A percentile compares a stretch with the other conserved stretches of the same genome.
These are phyloP conservation scores for Gaeumannomyces sp. DNA, from an alignment of 2,329 filamentous ascomycete species.

Conservation along the genomic window DNA sequence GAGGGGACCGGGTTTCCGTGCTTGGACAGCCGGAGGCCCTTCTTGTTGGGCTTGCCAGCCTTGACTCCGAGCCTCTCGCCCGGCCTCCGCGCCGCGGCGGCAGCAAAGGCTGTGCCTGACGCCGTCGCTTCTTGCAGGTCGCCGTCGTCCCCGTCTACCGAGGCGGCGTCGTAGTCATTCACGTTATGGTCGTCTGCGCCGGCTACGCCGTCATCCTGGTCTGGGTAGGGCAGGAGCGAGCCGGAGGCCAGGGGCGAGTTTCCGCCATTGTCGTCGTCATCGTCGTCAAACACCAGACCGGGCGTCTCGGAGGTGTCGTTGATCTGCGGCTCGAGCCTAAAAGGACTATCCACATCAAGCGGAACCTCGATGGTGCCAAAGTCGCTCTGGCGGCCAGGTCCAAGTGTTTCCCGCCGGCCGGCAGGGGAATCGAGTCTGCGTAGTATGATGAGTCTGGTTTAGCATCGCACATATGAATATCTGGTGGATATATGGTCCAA, in stretches of 20 bases:
- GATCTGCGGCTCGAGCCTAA: slow-evolving; percentile 35
- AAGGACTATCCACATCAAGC: slow-evolving; percentile 43
- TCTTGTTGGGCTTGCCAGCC: slow-evolving; percentile 26
- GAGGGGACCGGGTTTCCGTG: slow-evolving; percentile 72
- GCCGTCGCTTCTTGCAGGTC: background rate
- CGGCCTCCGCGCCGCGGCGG: background rate
- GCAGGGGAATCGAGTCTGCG: slow-evolving; percentile 32
- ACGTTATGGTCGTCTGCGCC: slow-evolving; percentile 21
- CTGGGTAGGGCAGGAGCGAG: slow-evolving; percentile 6
- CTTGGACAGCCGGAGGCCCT: slow-evolving; percentile 54
- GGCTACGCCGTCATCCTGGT: slow-evolving; percentile 17
- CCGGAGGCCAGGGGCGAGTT: background rate
- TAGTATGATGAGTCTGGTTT: background rate
- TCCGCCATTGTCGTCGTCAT: slow-evolving; percentile 9
- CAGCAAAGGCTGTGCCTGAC: background rate
- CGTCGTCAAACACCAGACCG: slow-evolving; percentile 19
- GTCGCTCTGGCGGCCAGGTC: slow-evolving; percentile 37
- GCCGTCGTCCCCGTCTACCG: slow-evolving; percentile 6
- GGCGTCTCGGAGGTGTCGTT: slow-evolving; percentile 18
- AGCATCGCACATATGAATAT: background rate
- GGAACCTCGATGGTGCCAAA: slow-evolving; percentile 45
- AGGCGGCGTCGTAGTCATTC: slow-evolving; percentile 18
- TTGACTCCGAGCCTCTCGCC: background rate
- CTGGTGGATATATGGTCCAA: background rate
- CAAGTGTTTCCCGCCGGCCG: slow-evolving; percentile 31